Evolutionary conservation across 2,329 filamentous ascomycete genomes (phyloP).

Genomic region (Emericellopsis cladophorae): DNA sequence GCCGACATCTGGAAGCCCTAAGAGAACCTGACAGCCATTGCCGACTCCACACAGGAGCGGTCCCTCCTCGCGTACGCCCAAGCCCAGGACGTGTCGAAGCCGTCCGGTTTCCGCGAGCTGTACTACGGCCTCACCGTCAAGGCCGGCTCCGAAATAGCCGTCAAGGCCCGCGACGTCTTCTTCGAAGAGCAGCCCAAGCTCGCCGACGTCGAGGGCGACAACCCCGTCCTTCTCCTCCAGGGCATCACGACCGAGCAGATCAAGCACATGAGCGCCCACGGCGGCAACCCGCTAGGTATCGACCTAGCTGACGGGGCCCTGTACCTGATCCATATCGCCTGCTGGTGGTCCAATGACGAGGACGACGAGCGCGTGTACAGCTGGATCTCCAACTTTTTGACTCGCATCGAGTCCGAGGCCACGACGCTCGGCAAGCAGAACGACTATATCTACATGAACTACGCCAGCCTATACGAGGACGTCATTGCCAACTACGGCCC

Average conservation of each 20-base stretch:
- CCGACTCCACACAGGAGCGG: slow-evolving; percentile 11
- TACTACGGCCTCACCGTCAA: slow-evolving; percentile 9
- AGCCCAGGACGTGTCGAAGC: slow-evolving; percentile 2
- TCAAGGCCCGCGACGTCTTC: slow-evolving; percentile 3
- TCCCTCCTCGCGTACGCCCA: slow-evolving; percentile 6
- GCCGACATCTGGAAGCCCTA: slow-evolving; percentile 23
- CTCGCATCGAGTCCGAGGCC: slow-evolving; percentile 6
- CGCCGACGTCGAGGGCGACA: slow-evolving; percentile 8
- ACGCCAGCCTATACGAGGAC: slow-evolving; percentile 23
- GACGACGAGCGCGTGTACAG: slow-evolving; percentile 9
- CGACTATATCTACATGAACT: slow-evolving; percentile 26
- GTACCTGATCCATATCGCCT: slow-evolving; percentile 8
- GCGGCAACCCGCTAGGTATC: slow-evolving; percentile 20
- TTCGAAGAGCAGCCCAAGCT: slow-evolving; percentile 10
- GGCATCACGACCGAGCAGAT: slow-evolving; percentile 24
- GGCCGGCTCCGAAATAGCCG: slow-evolving; percentile 5
- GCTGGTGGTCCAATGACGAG: slow-evolving; percentile 8
- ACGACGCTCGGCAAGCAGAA: slow-evolving; percentile 4
- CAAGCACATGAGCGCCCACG: slow-evolving; percentile 15
- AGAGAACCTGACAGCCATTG: slow-evolving; percentile 14
- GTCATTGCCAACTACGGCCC: slow-evolving; percentile 23
- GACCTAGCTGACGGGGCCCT: slow-evolving; percentile 11
- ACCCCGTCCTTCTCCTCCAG: slow-evolving; percentile 21
- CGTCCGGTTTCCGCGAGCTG: slow-evolving; percentile 9
- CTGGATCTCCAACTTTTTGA: slow-evolving; percentile 7